These are phyloP conservation scores for Candida khao-thaluensis DNA, from an alignment of 805 yeast species.

Conservation along the genomic window DNA sequence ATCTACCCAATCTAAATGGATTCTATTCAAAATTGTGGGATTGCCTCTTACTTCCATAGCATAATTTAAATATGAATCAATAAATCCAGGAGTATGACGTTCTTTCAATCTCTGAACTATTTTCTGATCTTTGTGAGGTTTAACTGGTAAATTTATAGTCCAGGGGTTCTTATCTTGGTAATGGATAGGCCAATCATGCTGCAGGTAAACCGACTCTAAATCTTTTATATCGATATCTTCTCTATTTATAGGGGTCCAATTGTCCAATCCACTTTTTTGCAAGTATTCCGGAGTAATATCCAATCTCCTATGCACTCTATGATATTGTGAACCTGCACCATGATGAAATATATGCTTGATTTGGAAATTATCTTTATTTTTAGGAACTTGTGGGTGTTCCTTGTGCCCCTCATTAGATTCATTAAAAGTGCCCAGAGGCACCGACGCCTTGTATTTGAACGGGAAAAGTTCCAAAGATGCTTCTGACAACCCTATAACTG, in stretches of 20 bases:
- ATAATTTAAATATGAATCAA: constrained; percentile 64
- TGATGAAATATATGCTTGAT: constrained; percentile 64
- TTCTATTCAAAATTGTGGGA: constrained; percentile 32
- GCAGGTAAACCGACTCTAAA: constrained; percentile 10
- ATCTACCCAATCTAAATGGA: constrained; percentile 64
- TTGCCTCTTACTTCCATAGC: constrained; percentile 46
- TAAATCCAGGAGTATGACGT: constrained; percentile 53
- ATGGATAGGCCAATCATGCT: constrained; percentile 37
- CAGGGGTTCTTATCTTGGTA: constrained; percentile 38
- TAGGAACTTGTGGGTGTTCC: neutral
- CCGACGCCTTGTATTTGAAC: neutral
- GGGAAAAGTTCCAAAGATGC: neutral
- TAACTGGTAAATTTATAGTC: constrained; percentile 33
- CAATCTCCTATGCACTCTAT: constrained; percentile 46
- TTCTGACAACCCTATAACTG: neutral
- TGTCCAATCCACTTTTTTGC: constrained; percentile 5
- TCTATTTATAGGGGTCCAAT: constrained; percentile 3
- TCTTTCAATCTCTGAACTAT: constrained; percentile 29
- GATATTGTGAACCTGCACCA: constrained; percentile 45
- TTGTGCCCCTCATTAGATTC: neutral
- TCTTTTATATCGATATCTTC: constrained; percentile 6
- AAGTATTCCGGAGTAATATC: constrained; percentile 49
- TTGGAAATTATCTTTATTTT: constrained; percentile 1
- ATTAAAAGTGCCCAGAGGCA: too few species aligned
- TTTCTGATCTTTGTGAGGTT: constrained; percentile 18